Conservation (phyloP, 768 basidiomycete species). For the Hygrophoropsis aurantiaca region DNA sequence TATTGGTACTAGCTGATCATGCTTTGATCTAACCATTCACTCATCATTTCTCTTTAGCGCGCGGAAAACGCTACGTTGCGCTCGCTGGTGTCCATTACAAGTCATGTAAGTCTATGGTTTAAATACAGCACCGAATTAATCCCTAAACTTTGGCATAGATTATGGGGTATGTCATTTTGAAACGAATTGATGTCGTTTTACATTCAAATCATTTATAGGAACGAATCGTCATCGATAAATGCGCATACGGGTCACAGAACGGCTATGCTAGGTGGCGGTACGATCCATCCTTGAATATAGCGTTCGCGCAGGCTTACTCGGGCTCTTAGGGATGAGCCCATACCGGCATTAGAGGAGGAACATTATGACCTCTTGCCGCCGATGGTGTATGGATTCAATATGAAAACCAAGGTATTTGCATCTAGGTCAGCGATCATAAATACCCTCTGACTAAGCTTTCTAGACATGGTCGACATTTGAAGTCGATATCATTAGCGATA, state of each 20-base stretch:
- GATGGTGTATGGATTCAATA: conserved; percentile 62
- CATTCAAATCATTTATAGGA: conserved; percentile 7
- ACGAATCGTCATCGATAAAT: conserved; percentile 20
- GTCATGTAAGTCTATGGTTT: conserved; percentile 9
- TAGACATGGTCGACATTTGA: conserved; percentile 54
- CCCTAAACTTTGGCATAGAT: conserved; percentile 4
- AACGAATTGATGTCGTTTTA: background rate
- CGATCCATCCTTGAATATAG: too few relatives aligned
- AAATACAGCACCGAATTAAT: background rate
- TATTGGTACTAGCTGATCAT: conserved; percentile 3
- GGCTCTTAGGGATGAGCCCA: conserved; percentile 4
- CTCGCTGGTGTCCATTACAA: conserved; percentile 15
- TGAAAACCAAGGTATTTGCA: conserved; percentile 44
- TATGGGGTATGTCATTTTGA: conserved; percentile 8
- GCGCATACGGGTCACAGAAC: conserved; percentile 4
- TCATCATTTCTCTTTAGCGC: conserved; percentile 4
- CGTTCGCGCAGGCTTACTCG: background rate
- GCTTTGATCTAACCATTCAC: background rate
- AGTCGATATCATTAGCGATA: conserved; percentile 50
- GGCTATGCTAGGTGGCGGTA: conserved; percentile 6
- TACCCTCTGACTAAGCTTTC: background rate
- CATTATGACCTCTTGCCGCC: conserved; percentile 56
- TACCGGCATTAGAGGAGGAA: conserved; percentile 45
- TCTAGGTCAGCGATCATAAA: too few relatives aligned
- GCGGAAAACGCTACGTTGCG: conserved; percentile 10